phyloP scores from a whole-genome alignment of 345 rosid species.

The Limnanthes douglasii region DNA sequence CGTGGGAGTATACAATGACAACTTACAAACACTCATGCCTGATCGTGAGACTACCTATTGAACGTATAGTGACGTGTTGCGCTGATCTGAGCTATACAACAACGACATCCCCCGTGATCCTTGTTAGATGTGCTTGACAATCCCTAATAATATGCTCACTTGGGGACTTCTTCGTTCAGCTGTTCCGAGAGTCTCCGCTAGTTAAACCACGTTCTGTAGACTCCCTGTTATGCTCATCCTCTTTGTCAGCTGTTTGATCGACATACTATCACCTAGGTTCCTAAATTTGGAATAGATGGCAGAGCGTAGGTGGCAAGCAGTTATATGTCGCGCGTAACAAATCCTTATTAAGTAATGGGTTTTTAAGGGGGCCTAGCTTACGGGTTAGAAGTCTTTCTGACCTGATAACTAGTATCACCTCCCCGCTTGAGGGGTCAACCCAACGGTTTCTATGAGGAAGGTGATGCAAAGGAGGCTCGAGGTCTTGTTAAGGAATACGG shows the following conservation, averaged over 20 bases:
- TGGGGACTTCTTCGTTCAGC: no score
- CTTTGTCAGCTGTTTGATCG: neutral
- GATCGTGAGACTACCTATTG: neutral
- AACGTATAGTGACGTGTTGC: neutral
- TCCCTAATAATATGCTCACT: no score
- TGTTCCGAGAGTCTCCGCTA: no score
- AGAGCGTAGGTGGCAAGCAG: neutral
- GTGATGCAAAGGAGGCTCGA: constrained; percentile 1
- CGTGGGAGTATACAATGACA: neutral
- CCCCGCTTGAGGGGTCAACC: constrained; percentile 1
- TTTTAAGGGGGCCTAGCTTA: no score
- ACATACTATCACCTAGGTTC: neutral
- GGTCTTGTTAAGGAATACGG: constrained; percentile 4
- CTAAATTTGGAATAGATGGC: neutral
- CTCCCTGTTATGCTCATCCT: no score
- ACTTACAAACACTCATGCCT: neutral
- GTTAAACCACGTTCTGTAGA: no score
- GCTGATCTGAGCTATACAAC: neutral
- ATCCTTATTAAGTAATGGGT: no score
- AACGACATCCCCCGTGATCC: neutral
- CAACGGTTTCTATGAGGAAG: constrained; percentile 4
- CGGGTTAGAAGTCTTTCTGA: no score
- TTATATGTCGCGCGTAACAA: no score
- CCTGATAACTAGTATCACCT: neutral
- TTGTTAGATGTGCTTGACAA: no score